A percentile compares a stretch with the other conserved stretches of the same genome.
Conservation (phyloP, 805 yeast genomes). For the Zygosaccharomyces bailii region DNA sequence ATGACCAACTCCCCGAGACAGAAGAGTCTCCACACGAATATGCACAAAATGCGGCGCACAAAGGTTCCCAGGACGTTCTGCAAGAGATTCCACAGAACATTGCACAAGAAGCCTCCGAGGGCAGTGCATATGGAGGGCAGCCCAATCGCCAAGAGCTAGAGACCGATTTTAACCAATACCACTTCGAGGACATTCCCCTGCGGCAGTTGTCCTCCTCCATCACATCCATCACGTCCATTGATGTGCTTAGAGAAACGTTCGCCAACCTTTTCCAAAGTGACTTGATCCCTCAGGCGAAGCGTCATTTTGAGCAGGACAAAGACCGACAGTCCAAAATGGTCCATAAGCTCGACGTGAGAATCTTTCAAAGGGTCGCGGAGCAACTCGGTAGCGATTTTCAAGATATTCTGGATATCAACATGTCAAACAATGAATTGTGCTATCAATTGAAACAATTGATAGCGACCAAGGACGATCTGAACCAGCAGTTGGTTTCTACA, state of each 20-base stretch:
- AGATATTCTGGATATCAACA: conserved; percentile 33
- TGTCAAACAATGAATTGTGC: conserved; percentile 32
- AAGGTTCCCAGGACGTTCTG: neutral
- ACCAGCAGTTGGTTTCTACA: conserved; percentile 18
- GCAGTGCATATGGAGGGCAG: conserved; percentile 1
- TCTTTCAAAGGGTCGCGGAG: conserved; percentile 23
- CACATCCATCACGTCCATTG: conserved; percentile 28
- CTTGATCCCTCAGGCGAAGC: conserved; percentile 27
- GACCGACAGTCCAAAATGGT: conserved; percentile 19
- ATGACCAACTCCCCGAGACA: neutral
- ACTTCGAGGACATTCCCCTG: conserved; percentile 18
- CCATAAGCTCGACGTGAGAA: conserved; percentile 29
- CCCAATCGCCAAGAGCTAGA: no score
- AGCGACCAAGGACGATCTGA: conserved; percentile 17
- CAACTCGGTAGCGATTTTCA: conserved; percentile 24
- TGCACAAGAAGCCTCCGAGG: neutral
- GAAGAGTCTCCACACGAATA: neutral
- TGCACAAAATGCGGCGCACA: neutral
- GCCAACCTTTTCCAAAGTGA: conserved; percentile 23
- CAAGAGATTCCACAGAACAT: neutral
- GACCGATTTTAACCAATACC: no score
- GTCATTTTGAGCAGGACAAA: conserved; percentile 20
- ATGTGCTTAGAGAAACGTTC: conserved; percentile 23
- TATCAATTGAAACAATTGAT: conserved; percentile 23
- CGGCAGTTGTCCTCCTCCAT: conserved; percentile 24